A percentile compares a stretch with the other conserved stretches of the same genome.
phyloP scores from a whole-genome alignment of 176 grass and related monocot genomes.

The Bromus sterilis region DNA sequence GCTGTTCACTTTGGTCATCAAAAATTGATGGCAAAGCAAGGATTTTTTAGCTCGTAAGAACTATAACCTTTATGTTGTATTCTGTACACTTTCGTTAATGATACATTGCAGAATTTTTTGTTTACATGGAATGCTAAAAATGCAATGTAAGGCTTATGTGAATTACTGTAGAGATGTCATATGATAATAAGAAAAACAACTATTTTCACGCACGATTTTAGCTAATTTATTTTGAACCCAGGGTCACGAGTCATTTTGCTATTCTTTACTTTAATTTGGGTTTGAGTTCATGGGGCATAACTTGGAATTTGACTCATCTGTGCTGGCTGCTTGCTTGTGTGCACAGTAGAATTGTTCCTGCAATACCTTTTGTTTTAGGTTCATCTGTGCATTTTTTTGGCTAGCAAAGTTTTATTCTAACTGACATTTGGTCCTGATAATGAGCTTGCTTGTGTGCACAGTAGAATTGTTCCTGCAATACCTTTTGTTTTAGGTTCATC shows the following conservation, averaged over 20 bases:
- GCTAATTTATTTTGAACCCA: not conserved
- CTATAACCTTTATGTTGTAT: not conserved
- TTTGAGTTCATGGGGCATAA: not conserved
- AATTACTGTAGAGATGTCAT: not conserved
- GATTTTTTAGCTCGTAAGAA: constrained; percentile 89
- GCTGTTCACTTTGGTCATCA: constrained; percentile 95
- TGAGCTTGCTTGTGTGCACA: not conserved
- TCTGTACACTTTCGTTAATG: not conserved
- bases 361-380: not conserved
- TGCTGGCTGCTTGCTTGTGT: not conserved
- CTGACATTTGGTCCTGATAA: not conserved
- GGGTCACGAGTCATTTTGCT: not conserved
- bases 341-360: not conserved
- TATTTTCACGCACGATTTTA: not conserved
- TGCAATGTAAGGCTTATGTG: not conserved
- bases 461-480: not conserved
- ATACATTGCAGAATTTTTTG: not conserved
- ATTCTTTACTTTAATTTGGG: not conserved
- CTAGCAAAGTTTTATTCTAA: not conserved
- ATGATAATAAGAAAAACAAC: not conserved
- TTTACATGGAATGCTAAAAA: not conserved
- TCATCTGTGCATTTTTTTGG: not conserved
- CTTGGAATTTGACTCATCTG: not conserved
- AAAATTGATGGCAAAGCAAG: constrained; percentile 70
- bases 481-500: not conserved